Evolutionary conservation across 345 rosid genomes (phyloP).

Genomic region (Angophora floribunda): DNA sequence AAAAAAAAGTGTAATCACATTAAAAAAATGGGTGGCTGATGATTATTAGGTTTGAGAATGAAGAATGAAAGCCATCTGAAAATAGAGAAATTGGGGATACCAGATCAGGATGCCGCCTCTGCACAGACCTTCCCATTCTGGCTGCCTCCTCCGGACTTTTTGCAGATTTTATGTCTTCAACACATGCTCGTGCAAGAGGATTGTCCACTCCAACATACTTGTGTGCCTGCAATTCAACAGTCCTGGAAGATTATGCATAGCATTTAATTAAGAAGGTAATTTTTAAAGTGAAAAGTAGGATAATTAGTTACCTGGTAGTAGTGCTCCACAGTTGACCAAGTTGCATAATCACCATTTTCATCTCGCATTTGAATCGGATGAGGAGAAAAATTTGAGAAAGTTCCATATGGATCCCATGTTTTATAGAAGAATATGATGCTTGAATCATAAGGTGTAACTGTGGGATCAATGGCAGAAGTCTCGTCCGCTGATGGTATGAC

Average conservation of each 20-base stretch:
- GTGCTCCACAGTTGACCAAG: constrained; percentile 82
- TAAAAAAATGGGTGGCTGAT: background rate
- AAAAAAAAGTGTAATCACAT: background rate
- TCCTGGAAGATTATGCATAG: background rate
- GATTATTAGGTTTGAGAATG: background rate
- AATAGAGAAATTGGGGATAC: constrained; percentile 15
- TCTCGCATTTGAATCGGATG: constrained; percentile 75
- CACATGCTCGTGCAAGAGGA: constrained; percentile 39
- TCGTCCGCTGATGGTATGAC: constrained; percentile 71
- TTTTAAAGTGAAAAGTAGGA: background rate
- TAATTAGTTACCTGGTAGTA: constrained; percentile 64
- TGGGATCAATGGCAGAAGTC: constrained; percentile 81
- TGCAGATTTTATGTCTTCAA: constrained; percentile 52
- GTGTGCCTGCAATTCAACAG: constrained; percentile 34
- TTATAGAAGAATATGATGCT: constrained; percentile 82
- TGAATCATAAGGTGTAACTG: constrained; percentile 59
- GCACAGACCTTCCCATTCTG: constrained; percentile 59
- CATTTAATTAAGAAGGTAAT: background rate
- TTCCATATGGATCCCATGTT: constrained; percentile 93
- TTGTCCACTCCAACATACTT: constrained; percentile 53
- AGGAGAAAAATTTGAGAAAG: constrained; percentile 86
- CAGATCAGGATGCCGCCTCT: constrained; percentile 51
- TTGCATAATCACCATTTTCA: constrained; percentile 32
- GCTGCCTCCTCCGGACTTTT: constrained; percentile 96
- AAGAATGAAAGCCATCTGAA: background rate